phyloP scores from a whole-genome alignment of 495 filamentous ascomycete species.

The Clavariopsis aquatica region DNA sequence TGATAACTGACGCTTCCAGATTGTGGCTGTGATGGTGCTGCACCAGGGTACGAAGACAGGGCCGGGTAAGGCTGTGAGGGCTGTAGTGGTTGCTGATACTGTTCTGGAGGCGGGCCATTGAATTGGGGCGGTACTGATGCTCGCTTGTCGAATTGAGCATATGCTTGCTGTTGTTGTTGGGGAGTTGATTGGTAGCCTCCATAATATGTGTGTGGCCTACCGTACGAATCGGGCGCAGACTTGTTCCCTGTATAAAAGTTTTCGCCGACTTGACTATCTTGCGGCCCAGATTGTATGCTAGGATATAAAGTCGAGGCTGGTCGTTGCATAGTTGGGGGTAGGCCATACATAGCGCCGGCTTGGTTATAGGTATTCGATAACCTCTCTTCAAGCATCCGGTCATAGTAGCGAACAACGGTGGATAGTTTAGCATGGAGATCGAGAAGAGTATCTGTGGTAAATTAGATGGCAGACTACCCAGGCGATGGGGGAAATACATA shows the following conservation, averaged over 20 bases:
- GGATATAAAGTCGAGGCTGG: constrained; percentile 65
- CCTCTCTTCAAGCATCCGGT: constrained; percentile 95
- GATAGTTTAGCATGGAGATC: constrained; percentile 94
- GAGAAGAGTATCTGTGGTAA: constrained; percentile 71
- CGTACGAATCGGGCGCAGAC: constrained; percentile 54
- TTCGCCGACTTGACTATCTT: constrained; percentile 53
- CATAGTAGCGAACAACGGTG: constrained; percentile 97
- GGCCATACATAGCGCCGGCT: constrained; percentile 60
- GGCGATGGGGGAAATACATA: constrained; percentile 47
- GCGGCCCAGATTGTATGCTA: constrained; percentile 54
- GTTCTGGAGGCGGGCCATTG: constrained; percentile 24
- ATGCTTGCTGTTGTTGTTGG: constrained; percentile 38
- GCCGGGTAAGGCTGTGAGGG: constrained; percentile 38
- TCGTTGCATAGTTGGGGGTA: constrained; percentile 53
- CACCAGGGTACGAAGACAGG: constrained; percentile 25
- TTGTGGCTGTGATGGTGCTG: constrained; percentile 31
- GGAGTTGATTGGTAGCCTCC: constrained; percentile 34
- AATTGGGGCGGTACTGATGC: constrained; percentile 33
- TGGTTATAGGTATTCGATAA: constrained; percentile 90
- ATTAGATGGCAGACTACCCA: constrained; percentile 38
- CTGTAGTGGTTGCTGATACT: constrained; percentile 34
- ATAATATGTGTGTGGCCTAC: constrained; percentile 45
- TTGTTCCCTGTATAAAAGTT: constrained; percentile 76
- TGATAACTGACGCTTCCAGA: constrained; percentile 29
- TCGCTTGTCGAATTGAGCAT: constrained; percentile 43